A percentile compares a stretch with the other conserved stretches of the same genome.
Conservation (phyloP, 2,329 filamentous ascomycete genomes). For the Claviceps sp. region DNA sequence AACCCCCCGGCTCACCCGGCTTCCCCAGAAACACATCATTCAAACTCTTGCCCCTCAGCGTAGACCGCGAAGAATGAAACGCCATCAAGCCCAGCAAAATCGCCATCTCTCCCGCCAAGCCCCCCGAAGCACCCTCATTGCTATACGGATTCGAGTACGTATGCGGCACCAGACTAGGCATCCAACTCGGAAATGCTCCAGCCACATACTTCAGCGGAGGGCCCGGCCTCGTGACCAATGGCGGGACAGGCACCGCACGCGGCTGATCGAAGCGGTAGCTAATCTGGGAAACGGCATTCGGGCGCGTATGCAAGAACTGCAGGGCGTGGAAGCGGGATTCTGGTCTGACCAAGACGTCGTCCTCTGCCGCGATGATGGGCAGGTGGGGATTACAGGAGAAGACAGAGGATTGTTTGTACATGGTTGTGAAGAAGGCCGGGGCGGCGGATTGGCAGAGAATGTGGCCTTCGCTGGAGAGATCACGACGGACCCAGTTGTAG, state of each 20-base stretch:
- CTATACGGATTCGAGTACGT: constrained; percentile 13
- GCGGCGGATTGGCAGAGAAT: neutral
- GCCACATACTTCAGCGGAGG: constrained; percentile 16
- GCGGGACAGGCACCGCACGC: neutral
- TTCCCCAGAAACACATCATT: constrained; percentile 5
- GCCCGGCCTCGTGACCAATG: neutral
- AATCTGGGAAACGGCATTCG: constrained; percentile 17
- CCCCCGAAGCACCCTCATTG: constrained; percentile 12
- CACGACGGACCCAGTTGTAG: constrained; percentile 4
- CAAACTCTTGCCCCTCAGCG: neutral
- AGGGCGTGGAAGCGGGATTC: constrained; percentile 15
- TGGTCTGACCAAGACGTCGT: constrained; percentile 8
- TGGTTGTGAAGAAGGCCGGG: neutral
- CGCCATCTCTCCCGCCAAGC: constrained; percentile 24
- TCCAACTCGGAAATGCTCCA: constrained; percentile 22
- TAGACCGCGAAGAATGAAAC: constrained; percentile 9
- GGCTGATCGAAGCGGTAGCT: constrained; percentile 3
- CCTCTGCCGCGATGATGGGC: constrained; percentile 19
- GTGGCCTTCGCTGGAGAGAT: neutral
- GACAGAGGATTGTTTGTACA: constrained; percentile 17
- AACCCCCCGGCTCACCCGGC: constrained; percentile 6
- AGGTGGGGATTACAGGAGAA: constrained; percentile 24
- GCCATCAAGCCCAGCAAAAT: constrained; percentile 29
- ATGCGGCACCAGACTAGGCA: constrained; percentile 22
- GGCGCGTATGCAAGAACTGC: constrained; percentile 13